A percentile compares a stretch with the other conserved stretches of the same genome.
Evolutionary conservation across 2,329 filamentous ascomycete genomes (phyloP).

Genomic region (Ambrosiella cleistominuta): DNA sequence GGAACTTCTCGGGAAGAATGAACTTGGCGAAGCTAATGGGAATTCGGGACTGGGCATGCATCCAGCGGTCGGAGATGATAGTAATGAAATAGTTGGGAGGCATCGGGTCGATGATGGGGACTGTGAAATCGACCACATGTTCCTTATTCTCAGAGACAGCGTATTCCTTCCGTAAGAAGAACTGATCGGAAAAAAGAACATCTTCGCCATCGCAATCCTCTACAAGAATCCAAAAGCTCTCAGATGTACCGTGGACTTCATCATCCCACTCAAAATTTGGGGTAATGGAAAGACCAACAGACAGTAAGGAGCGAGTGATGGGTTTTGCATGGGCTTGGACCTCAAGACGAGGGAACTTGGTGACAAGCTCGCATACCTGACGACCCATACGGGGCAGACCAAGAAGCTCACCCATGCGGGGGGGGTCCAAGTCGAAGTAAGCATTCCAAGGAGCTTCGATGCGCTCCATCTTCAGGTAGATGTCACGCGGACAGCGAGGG

Average conservation of each 20-base stretch:
- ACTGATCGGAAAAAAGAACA: conserved; percentile 86
- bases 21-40: conserved; percentile 91
- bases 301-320: conserved; percentile 81
- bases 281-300: conserved; percentile 75
- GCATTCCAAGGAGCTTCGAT: conserved; percentile 86
- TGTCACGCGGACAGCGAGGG: conserved; percentile 60
- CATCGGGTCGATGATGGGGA: conserved; percentile 93
- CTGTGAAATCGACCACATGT: conserved; percentile 89
- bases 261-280: conserved; percentile 97
- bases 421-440: conserved; percentile 93
- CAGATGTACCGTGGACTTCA: conserved; percentile 65
- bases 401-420: conserved; percentile 85
- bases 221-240: conserved; percentile 93
- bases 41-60: conserved; percentile 89
- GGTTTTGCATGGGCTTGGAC: conserved; percentile 89
- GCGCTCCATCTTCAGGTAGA: conserved; percentile 80
- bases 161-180: conserved; percentile 79
- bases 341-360: conserved; percentile 85
- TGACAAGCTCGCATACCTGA: conserved; percentile 67
- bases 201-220: conserved; percentile 97
- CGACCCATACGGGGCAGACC: conserved; percentile 79
- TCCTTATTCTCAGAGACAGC: conserved; percentile 74
- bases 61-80: conserved; percentile 88
- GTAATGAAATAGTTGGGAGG: conserved; percentile 98
- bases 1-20: conserved; percentile 86